Evolutionary conservation across 305 asterid species (phyloP).

Genomic region (Fraxinus angustifolia): DNA sequence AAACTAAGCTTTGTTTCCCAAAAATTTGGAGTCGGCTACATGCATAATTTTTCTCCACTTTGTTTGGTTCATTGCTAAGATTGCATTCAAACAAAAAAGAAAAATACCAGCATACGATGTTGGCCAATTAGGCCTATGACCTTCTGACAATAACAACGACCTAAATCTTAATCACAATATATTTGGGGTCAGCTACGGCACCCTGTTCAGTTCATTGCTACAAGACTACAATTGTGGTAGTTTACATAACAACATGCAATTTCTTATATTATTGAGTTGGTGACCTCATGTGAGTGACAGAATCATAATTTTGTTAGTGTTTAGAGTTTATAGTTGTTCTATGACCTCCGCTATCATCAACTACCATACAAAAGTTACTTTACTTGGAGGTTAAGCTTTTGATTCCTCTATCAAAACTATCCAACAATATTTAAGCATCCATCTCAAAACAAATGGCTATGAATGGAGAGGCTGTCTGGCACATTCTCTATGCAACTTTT

Average conservation of each 20-base stretch:
- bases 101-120: background rate
- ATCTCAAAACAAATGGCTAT: background rate
- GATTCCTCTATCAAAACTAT: background rate
- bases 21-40: background rate
- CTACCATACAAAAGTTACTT: background rate
- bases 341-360: background rate
- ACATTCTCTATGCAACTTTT: background rate
- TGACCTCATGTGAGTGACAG: background rate
- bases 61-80: background rate
- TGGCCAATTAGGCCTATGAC: background rate
- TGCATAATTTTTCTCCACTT: background rate
- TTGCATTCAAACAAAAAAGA: background rate
- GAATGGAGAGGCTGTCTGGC: background rate
- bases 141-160: background rate
- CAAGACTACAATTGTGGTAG: background rate
- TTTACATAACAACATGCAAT: background rate
- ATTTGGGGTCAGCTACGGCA: background rate
- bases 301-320: background rate
- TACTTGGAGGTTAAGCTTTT: background rate
- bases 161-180: background rate
- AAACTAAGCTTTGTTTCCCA: background rate
- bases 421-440: background rate
- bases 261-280: background rate
- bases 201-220: background rate
- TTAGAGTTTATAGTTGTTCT: background rate